Conservation (phyloP, 163 green algal species). For the Trebouxiophyceae sp. region DNA sequence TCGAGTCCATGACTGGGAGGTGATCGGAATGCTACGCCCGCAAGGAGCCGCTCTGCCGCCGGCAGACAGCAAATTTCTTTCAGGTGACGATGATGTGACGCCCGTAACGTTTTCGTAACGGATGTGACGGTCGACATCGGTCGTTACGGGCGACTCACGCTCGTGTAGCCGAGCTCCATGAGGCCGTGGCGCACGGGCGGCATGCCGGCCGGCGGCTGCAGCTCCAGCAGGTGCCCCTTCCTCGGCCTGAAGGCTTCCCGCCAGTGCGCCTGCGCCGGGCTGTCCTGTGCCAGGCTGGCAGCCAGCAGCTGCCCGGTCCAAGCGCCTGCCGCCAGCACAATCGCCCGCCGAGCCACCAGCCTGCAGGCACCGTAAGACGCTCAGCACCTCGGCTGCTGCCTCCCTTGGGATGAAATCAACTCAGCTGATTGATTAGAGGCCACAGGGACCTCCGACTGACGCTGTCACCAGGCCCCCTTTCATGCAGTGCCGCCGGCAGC, state of each 20-base stretch:
- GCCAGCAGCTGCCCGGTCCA: conserved; percentile 61
- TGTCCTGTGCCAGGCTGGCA: conserved; percentile 5
- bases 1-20: no score
- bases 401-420: background rate
- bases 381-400: background rate
- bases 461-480: no score
- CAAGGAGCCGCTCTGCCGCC: no score
- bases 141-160: conserved; percentile 17
- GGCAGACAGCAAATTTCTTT: no score
- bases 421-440: background rate
- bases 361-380: conserved; percentile 13
- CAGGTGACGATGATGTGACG: no score
- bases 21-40: no score
- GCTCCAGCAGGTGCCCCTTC: conserved; percentile 53
- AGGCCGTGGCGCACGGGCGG: conserved; percentile 37
- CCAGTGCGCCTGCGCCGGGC: conserved; percentile 17
- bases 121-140: no score
- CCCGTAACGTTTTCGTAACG: no score
- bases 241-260: conserved; percentile 34
- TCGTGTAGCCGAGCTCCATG: conserved; percentile 68
- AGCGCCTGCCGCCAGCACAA: conserved; percentile 57
- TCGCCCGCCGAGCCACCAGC: conserved; percentile 16
- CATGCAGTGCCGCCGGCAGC: background rate
- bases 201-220: conserved; percentile 38
- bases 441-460: no score